A percentile compares a stretch with the other conserved stretches of the same genome.
Evolutionary conservation across 176 grass and related monocot genomes (phyloP).

Genomic region (Oryza rufipogon): DNA sequence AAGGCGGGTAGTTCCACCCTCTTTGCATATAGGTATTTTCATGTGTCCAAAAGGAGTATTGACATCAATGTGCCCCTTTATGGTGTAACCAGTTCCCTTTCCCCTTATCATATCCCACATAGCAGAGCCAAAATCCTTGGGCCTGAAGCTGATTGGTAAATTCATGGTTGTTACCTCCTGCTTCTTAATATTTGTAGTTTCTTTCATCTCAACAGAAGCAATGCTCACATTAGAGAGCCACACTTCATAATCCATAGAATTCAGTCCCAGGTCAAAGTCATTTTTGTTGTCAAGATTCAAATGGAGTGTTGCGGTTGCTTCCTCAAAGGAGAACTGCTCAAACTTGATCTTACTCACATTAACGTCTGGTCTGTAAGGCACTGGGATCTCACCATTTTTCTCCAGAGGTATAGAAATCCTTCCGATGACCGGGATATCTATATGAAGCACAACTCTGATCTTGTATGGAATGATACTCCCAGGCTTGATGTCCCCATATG

Average conservation of each 20-base stretch:
- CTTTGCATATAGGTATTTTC: constrained; percentile 86
- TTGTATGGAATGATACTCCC: constrained; percentile 90
- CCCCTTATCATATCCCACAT: constrained; percentile 99
- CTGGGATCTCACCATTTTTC: constrained; percentile 83
- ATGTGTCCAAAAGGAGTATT: constrained; percentile 87
- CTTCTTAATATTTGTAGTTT: constrained; percentile 67
- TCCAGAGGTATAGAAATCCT: constrained; percentile 79
- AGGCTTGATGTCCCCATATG: constrained; percentile 71
- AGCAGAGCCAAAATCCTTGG: constrained; percentile 92
- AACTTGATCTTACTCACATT: constrained; percentile 76
- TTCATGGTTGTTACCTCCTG: constrained; percentile 72
- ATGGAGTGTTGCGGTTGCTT: constrained; percentile 66
- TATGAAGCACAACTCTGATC: constrained; percentile 61
- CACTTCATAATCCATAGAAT: constrained; percentile 77
- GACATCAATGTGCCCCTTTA: constrained; percentile 88
- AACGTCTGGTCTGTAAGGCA: constrained; percentile 84
- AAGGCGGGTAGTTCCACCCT: constrained; percentile 78
- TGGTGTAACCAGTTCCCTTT: constrained; percentile 77
- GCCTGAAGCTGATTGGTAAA: constrained; percentile 79
- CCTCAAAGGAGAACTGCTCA: constrained; percentile 75
- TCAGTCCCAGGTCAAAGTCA: constrained; percentile 82
- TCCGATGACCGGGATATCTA: constrained; percentile 77
- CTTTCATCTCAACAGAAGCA: constrained; percentile 63
- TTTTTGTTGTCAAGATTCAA: constrained; percentile 92
- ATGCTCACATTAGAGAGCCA: constrained; percentile 79